These are phyloP conservation scores for Serendipita indica DNA, from an alignment of 768 basidiomycete genomes.

Conservation along the genomic window DNA sequence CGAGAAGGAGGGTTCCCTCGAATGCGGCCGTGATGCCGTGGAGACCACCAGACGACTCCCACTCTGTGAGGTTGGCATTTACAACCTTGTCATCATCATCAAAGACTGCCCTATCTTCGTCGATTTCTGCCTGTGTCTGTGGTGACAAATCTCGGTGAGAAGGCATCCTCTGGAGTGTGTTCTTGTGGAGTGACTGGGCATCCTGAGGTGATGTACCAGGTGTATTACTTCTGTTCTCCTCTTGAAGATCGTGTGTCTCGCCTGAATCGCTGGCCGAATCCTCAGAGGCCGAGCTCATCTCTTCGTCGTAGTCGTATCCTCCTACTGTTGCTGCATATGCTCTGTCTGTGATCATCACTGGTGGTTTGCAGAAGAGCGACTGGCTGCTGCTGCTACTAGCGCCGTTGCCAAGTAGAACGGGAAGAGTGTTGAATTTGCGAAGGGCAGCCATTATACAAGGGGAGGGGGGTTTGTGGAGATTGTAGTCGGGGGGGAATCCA, in stretches of 20 bases:
- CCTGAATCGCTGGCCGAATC: not conserved
- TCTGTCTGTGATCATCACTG: too few relatives aligned
- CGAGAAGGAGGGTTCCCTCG: not conserved
- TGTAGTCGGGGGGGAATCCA: too few relatives aligned
- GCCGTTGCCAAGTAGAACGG: too few relatives aligned
- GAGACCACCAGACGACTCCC: not conserved
- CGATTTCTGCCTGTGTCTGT: not conserved
- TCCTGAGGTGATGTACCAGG: too few relatives aligned
- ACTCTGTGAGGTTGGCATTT: not conserved
- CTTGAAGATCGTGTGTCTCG: too few relatives aligned
- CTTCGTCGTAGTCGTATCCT: not conserved
- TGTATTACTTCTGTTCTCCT: too few relatives aligned
- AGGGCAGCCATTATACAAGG: too few relatives aligned
- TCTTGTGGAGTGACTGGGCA: too few relatives aligned
- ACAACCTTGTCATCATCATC: not conserved
- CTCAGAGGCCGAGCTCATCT: conserved; percentile 1
- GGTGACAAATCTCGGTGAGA: not conserved
- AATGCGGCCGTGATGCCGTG: not conserved
- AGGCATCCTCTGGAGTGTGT: not conserved
- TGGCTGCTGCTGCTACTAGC: too few relatives aligned
- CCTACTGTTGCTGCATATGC: not conserved
- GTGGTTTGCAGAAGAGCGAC: too few relatives aligned
- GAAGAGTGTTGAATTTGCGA: too few relatives aligned
- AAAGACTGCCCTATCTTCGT: not conserved
- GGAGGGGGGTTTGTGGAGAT: too few relatives aligned